These are phyloP conservation scores for Staphylotrichum longicolle DNA, from an alignment of 495 filamentous ascomycete species.

Conservation along the genomic window DNA sequence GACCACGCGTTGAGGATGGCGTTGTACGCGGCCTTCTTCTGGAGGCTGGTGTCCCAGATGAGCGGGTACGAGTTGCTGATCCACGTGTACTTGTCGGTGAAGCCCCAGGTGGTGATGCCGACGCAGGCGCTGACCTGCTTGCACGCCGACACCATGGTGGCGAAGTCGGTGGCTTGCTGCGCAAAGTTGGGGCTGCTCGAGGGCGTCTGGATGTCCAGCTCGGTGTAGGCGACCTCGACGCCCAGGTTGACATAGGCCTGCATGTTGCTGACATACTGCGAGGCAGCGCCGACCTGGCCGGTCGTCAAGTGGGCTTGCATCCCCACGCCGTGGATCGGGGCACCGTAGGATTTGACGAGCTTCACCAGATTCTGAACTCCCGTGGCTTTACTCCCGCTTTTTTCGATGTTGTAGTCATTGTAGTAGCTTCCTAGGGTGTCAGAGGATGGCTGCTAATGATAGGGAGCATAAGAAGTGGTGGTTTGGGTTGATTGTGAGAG, in stretches of 20 bases:
- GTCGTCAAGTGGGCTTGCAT: constrained; percentile 61
- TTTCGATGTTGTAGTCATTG: constrained; percentile 68
- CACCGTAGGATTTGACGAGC: constrained; percentile 49
- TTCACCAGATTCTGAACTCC: constrained; percentile 55
- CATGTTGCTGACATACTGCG: constrained; percentile 48
- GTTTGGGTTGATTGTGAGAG: no score
- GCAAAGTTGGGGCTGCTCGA: constrained; percentile 44
- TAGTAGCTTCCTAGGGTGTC: constrained; percentile 30
- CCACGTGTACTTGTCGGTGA: constrained; percentile 55
- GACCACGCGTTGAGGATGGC: constrained; percentile 28
- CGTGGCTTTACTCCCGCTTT: constrained; percentile 30
- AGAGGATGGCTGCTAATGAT: no score
- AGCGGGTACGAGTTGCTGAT: constrained; percentile 51
- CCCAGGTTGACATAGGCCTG: constrained; percentile 46
- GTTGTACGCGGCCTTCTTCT: constrained; percentile 55
- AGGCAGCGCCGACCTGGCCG: constrained; percentile 47
- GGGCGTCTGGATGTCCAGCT: constrained; percentile 56
- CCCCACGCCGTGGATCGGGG: constrained; percentile 63
- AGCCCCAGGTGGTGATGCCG: constrained; percentile 68
- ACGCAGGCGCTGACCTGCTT: constrained; percentile 54
- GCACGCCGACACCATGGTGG: constrained; percentile 45
- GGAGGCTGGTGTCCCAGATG: constrained; percentile 50
- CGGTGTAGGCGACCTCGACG: constrained; percentile 60
- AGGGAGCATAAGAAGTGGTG: no score
- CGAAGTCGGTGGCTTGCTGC: constrained; percentile 46